Evolutionary conservation across 306 rosid species (phyloP).

Genomic region (Abrus pulchellus): DNA sequence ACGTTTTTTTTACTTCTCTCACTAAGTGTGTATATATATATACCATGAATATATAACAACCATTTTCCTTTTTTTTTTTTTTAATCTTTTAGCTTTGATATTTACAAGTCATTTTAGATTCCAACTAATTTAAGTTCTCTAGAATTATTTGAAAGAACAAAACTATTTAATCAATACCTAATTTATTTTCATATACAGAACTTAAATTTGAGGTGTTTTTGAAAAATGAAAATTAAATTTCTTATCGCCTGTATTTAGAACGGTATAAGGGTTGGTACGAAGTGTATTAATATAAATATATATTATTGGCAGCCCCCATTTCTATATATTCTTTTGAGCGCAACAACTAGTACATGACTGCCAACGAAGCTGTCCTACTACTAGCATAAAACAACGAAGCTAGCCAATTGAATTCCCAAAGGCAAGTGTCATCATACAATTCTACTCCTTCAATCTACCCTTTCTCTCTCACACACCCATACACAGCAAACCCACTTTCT

Average conservation of each 20-base stretch:
- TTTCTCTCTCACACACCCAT: constrained; percentile 13
- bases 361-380: constrained; percentile 53
- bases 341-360: constrained; percentile 53
- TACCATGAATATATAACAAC: no score
- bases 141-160: not conserved
- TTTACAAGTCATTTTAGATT: not conserved
- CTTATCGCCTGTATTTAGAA: not conserved
- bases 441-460: constrained; percentile 41
- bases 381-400: constrained; percentile 50
- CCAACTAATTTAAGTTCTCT: not conserved
- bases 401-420: constrained; percentile 59
- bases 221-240: not conserved
- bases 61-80: no score
- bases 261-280: not conserved
- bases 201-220: not conserved
- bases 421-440: constrained; percentile 51
- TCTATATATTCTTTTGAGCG: constrained; percentile 54
- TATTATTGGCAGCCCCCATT: constrained; percentile 46
- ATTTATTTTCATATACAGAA: not conserved
- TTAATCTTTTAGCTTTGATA: not conserved
- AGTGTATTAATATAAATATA: not conserved
- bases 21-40: no score
- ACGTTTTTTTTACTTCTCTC: no score
- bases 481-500: constrained; percentile 64
- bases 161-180: not conserved